Evolutionary conservation across 805 yeast species (phyloP).

Genomic region (Candida tibetensis): DNA sequence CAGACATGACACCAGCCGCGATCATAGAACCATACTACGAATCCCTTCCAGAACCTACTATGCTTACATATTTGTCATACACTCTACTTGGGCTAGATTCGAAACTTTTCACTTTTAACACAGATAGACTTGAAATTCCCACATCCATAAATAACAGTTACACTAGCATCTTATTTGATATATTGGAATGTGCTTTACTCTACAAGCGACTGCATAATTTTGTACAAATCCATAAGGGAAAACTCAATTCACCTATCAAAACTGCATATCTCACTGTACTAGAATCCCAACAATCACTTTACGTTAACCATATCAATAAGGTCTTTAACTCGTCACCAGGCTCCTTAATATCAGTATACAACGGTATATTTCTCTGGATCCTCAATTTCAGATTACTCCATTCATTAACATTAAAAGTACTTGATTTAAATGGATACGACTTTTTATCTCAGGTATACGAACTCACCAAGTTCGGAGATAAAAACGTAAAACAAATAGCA

Average conservation of each 20-base stretch:
- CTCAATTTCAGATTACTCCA: slow-evolving; percentile 56
- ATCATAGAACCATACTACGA: slow-evolving; percentile 28
- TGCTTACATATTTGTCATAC: slow-evolving; percentile 39
- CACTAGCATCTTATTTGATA: slow-evolving; percentile 50
- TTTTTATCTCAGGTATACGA: slow-evolving; percentile 52
- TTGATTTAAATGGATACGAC: slow-evolving; percentile 41
- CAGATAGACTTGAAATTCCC: slow-evolving; percentile 46
- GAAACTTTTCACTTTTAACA: slow-evolving; percentile 45
- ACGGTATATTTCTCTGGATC: slow-evolving; percentile 49
- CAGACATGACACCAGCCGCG: slow-evolving; percentile 8
- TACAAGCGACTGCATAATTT: slow-evolving; percentile 45
- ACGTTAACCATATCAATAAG: slow-evolving; percentile 35
- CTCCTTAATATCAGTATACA: slow-evolving; percentile 35
- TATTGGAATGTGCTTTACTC: slow-evolving; percentile 72
- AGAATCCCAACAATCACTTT: slow-evolving; percentile 34
- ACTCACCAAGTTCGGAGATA: slow-evolving; percentile 64
- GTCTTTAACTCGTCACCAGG: slow-evolving; percentile 27
- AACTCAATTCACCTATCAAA: slow-evolving; percentile 49
- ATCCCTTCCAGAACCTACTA: slow-evolving; percentile 25
- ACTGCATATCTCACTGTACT: slow-evolving; percentile 58
- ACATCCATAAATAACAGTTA: slow-evolving; percentile 51
- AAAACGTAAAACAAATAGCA: slow-evolving; percentile 43
- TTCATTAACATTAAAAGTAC: slow-evolving; percentile 38
- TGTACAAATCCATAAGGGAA: slow-evolving; percentile 25
- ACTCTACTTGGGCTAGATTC: slow-evolving; percentile 64